Conservation (phyloP, 2,329 filamentous ascomycete genomes). For the Pseudogymnoascus sp. region DNA sequence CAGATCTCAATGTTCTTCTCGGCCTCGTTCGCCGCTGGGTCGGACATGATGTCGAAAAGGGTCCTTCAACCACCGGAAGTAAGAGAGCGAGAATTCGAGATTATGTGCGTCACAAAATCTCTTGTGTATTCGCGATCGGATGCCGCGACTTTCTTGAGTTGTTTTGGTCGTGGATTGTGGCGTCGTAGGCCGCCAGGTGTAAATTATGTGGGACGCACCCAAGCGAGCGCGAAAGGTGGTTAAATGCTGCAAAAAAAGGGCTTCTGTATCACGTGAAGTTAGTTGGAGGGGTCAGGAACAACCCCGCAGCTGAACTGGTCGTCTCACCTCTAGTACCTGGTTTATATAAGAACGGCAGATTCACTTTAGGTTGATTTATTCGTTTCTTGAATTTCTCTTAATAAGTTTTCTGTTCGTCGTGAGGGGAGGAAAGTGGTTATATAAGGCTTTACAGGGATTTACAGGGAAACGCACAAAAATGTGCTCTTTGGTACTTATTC, state of each 20-base stretch:
- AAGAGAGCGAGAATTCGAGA: neutral
- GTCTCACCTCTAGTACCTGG: neutral
- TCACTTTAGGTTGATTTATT: neutral
- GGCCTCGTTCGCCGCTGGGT: constrained; percentile 79
- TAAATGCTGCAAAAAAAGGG: constrained; percentile 9
- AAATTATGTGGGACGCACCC: constrained; percentile 6
- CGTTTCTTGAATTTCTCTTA: neutral
- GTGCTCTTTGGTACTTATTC: neutral
- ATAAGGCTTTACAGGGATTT: constrained; percentile 1
- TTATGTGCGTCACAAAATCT: constrained; percentile 6
- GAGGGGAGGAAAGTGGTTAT: neutral
- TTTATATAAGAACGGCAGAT: neutral
- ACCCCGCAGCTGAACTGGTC: neutral
- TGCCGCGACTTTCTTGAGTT: constrained; percentile 3
- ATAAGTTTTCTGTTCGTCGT: neutral
- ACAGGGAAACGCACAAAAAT: neutral
- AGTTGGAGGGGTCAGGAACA: constrained; percentile 6
- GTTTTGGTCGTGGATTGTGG: constrained; percentile 7
- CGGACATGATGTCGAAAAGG: constrained; percentile 61
- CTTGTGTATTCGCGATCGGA: constrained; percentile 1
- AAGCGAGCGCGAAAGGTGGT: constrained; percentile 3
- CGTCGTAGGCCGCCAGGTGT: constrained; percentile 1
- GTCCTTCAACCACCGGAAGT: constrained; percentile 6
- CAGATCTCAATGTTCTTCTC: constrained; percentile 94
- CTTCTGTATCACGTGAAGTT: constrained; percentile 2